Conservation (phyloP, 306 rosid genomes). For the Quercus engelmannii region DNA sequence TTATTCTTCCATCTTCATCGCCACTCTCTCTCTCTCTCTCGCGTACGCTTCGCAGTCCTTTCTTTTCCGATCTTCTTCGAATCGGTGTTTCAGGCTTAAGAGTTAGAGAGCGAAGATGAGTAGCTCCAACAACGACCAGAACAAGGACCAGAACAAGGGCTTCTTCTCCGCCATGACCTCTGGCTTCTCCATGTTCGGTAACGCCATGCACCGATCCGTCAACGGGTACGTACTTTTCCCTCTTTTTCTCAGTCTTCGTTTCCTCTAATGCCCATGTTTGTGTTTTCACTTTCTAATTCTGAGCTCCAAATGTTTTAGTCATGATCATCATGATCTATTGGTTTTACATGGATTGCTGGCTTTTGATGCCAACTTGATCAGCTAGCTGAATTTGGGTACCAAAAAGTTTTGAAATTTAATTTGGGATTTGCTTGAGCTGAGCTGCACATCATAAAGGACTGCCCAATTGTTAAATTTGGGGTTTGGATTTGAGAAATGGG, state of each 20-base stretch:
- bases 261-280: background rate
- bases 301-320: background rate
- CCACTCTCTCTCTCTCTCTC: background rate
- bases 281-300: background rate
- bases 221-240: constrained; percentile 52
- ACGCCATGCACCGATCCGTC: constrained; percentile 91
- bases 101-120: constrained; percentile 39
- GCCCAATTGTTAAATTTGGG: background rate
- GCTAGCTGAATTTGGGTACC: background rate
- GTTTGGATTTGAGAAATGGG: background rate
- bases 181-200: constrained; percentile 61
- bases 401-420: background rate
- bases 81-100: constrained; percentile 21
- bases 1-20: background rate
- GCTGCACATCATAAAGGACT: background rate
- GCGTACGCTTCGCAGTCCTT: background rate
- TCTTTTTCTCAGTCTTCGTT: background rate
- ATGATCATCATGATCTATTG: background rate
- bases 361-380: background rate
- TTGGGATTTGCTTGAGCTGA: background rate
- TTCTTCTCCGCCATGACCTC: constrained; percentile 74
- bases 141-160: constrained; percentile 49
- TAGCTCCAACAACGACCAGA: constrained; percentile 47
- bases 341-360: background rate
- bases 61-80: background rate